A percentile compares a stretch with the other conserved stretches of the same genome.
These are phyloP conservation scores for Tagetes patula DNA, from an alignment of 129 eudicot genomes.

Conservation along the genomic window DNA sequence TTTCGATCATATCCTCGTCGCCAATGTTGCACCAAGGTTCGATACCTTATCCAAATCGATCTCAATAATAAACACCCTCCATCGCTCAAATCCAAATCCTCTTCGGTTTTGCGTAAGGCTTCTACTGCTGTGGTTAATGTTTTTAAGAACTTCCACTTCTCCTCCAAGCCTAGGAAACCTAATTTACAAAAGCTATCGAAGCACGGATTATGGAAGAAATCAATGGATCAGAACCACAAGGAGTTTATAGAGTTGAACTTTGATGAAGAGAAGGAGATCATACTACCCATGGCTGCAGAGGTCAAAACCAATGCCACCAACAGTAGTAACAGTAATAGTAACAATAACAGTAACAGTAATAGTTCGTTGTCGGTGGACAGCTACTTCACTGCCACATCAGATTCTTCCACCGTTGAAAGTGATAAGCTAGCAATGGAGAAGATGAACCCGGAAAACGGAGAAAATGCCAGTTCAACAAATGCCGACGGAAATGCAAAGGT, in stretches of 20 bases:
- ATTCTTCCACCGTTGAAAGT: constrained; percentile 26
- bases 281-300: constrained; percentile 7
- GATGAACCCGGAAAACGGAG: constrained; percentile 23
- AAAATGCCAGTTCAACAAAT: constrained; percentile 29
- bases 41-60: constrained; percentile 57
- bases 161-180: constrained; percentile 31
- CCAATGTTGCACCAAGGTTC: constrained; percentile 69
- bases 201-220: constrained; percentile 59
- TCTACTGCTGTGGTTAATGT: constrained; percentile 51
- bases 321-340: constrained; percentile 30
- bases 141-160: constrained; percentile 52
- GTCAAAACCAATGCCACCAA: constrained; percentile 5
- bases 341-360: constrained; percentile 35
- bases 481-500: constrained; percentile 42
- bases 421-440: constrained; percentile 14
- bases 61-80: constrained; percentile 24
- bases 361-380: constrained; percentile 34
- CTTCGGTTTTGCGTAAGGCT: constrained; percentile 51
- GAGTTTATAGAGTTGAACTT: constrained; percentile 11
- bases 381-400: constrained; percentile 46
- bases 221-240: constrained; percentile 27
- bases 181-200: constrained; percentile 42
- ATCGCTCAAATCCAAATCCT: constrained; percentile 19
- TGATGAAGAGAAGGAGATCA: constrained; percentile 27
- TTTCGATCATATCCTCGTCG: constrained; percentile 73